A percentile compares a stretch with the other conserved stretches of the same genome.
phyloP scores from a whole-genome alignment of 371 early-diverging fungal species.

The Rozella allomycis region DNA sequence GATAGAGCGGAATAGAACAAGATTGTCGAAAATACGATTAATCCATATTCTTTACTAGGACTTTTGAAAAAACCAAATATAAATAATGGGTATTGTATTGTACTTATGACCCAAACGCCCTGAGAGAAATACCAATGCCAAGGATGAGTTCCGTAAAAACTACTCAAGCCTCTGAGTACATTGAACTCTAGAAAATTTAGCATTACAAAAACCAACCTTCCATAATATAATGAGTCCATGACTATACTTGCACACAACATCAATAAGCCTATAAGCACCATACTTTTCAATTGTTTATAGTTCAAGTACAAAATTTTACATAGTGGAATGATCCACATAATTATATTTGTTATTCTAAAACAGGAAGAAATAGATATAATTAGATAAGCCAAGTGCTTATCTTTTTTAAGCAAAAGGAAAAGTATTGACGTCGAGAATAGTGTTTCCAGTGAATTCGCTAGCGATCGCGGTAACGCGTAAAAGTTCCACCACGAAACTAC shows the following conservation, averaged over 20 bases:
- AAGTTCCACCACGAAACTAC: no score
- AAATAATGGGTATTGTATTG: constrained; percentile 42
- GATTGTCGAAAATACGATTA: constrained; percentile 18
- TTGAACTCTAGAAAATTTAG: constrained; percentile 54
- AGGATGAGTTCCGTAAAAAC: constrained; percentile 69
- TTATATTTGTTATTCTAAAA: no score
- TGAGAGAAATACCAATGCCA: constrained; percentile 73
- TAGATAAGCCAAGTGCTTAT: no score
- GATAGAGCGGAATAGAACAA: constrained; percentile 43
- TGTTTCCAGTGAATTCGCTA: no score
- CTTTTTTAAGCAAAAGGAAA: no score
- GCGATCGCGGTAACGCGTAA: no score
- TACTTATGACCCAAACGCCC: constrained; percentile 51
- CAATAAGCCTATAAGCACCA: constrained; percentile 42
- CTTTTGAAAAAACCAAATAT: constrained; percentile 15
- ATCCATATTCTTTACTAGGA: not conserved
- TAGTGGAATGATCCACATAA: no score
- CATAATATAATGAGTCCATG: constrained; percentile 39
- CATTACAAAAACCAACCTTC: constrained; percentile 36
- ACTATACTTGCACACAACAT: constrained; percentile 28
- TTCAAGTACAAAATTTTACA: no score
- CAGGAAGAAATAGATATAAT: no score
- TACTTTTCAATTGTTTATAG: no score
- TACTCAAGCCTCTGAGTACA: constrained; percentile 42
- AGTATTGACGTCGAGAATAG: no score